These are phyloP conservation scores for Bondarzewia mesenterica DNA, from an alignment of 1,284 basidiomycete species.

Conservation along the genomic window DNA sequence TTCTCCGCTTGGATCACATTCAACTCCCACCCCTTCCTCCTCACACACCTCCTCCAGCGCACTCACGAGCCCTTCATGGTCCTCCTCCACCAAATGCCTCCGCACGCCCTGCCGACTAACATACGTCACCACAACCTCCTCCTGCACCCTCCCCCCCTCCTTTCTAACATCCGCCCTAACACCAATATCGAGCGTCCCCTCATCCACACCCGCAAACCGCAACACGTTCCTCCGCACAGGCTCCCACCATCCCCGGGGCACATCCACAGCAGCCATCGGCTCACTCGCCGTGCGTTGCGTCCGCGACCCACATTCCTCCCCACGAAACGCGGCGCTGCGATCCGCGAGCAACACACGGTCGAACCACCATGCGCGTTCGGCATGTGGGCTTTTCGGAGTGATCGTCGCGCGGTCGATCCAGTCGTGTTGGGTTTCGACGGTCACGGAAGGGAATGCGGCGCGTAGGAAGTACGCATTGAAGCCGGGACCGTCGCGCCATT, in stretches of 20 bases:
- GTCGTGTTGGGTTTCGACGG: conserved; percentile 59
- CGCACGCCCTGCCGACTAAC: conserved; percentile 58
- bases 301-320: conserved; percentile 45
- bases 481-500: conserved; percentile 69
- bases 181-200: conserved; percentile 11
- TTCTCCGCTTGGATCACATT: conserved; percentile 58
- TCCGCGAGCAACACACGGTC: conserved; percentile 61
- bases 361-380: conserved; percentile 48
- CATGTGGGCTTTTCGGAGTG: conserved; percentile 16
- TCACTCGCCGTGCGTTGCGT: conserved; percentile 67
- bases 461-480: conserved; percentile 71
- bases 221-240: conserved; percentile 53
- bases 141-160: conserved; percentile 26
- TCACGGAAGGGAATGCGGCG: conserved; percentile 66
- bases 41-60: conserved; percentile 47
- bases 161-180: neutral
- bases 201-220: conserved; percentile 48
- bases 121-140: conserved; percentile 62
- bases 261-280: conserved; percentile 2
- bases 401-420: conserved; percentile 55
- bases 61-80: conserved; percentile 51
- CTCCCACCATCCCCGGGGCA: conserved; percentile 52
- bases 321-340: conserved; percentile 67
- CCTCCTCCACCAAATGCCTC: conserved; percentile 48
- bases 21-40: conserved; percentile 53